Evolutionary conservation across 768 basidiomycete genomes (phyloP).

Genomic region (Russula dissimulans): DNA sequence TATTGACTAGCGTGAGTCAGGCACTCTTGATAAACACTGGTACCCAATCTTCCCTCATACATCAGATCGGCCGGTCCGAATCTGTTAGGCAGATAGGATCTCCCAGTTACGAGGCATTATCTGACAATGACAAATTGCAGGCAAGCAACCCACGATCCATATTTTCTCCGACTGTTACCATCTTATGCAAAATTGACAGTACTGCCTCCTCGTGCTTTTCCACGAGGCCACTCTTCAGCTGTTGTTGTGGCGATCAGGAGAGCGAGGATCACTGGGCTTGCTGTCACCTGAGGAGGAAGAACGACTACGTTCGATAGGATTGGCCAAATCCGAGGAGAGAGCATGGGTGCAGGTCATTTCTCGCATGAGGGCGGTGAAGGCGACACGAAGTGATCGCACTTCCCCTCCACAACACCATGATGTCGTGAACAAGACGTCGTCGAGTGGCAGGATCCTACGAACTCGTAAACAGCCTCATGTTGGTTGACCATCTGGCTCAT

Average conservation of each 20-base stretch:
- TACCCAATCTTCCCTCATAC: background rate
- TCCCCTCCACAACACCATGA: background rate
- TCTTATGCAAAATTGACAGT: constrained; percentile 33
- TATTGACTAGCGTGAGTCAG: constrained; percentile 3
- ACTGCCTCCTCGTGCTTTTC: constrained; percentile 61
- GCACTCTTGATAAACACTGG: background rate
- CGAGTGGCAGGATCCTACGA: constrained; percentile 8
- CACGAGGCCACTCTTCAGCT: constrained; percentile 66
- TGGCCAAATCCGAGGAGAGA: constrained; percentile 39
- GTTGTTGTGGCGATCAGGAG: constrained; percentile 60
- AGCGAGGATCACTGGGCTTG: constrained; percentile 41
- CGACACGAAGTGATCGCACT: constrained; percentile 16
- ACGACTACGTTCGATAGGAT: constrained; percentile 41
- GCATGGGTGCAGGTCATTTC: constrained; percentile 66
- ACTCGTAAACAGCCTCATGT: background rate
- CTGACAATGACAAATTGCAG: constrained; percentile 18
- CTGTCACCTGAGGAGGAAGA: constrained; percentile 47
- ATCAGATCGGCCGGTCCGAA: constrained; percentile 1
- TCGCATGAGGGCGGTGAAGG: constrained; percentile 27
- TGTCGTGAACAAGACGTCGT: background rate
- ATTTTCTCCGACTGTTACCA: background rate
- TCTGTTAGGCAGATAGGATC: constrained; percentile 7
- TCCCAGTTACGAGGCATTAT: constrained; percentile 17
- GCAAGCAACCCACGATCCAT: background rate
- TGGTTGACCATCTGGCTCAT: background rate